Base-by-base conservation (phyloP, 371 early-diverging fungal species). In the Syncephalastrum racemosum region DNA sequence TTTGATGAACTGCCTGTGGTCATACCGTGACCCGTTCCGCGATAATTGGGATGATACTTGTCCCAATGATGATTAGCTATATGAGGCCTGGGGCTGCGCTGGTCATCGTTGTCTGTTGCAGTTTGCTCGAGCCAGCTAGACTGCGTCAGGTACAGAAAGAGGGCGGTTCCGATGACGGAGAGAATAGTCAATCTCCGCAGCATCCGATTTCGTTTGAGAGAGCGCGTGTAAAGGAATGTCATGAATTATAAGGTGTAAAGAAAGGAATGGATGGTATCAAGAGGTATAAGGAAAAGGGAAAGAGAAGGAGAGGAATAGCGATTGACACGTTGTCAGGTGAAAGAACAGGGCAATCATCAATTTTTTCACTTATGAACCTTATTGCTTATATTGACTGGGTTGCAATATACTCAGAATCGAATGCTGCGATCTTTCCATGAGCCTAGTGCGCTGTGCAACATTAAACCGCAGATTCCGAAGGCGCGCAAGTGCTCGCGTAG, bases 381-480 rank as follows among this genome's bases (percentile, higher is more conserved):
- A 41, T 53, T 53, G 36, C 36, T 40, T 23, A 27, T 46, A 31
- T 22, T 31, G 47, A 55, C 36, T 31, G 36, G 36, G 36, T 31
- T 31, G 36, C 2, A 31, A 31, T 31, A 31, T 27, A 27, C 42
- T 53, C 45, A 19, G 46, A 59, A 51, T 59, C 23, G 64, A 54
- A 63, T 58, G 42, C 46, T 50, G 40, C 51, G 50, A 59, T 53
- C 44, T 57, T 63, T 63, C 61, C 46, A 61, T 46, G 22, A 41
- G 46, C 58, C 54, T 62, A 46, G 52, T 59, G 46, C 50, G 31
- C 22, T 63, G 64, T 63, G 55, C 46, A 46, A 59, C 64, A 63
- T 63, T 63, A 27, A 46, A 46, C 56, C 62, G 43, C 55, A n/a
- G 46, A 10, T 31, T 31, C 36, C 36, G 36, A 31, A 31, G 36